Conservation (phyloP, 345 rosid genomes). For the Aegle marmelos region DNA sequence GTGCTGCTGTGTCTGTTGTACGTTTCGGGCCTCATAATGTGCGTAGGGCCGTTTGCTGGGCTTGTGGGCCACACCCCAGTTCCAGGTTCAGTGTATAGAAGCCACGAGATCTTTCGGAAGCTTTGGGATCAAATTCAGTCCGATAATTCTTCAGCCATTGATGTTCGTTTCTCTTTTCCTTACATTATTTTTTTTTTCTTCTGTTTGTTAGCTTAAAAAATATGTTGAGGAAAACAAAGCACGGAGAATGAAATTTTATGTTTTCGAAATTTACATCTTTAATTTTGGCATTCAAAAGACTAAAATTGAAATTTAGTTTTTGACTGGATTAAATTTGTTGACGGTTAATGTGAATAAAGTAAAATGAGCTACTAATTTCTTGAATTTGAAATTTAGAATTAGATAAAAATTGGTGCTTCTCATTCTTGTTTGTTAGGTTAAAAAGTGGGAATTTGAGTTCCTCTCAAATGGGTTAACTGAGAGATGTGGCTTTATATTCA, state of each 20-base stretch:
- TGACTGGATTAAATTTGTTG: background rate
- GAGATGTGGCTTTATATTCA: background rate
- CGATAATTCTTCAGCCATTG: constrained; percentile 63
- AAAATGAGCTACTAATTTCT: background rate
- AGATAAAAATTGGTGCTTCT: background rate
- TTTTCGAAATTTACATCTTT: background rate
- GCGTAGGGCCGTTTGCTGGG: constrained; percentile 75
- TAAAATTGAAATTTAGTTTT: background rate
- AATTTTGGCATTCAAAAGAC: background rate
- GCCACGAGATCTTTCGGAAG: constrained; percentile 62
- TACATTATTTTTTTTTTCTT: background rate
- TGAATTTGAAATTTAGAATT: background rate
- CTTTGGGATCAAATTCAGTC: constrained; percentile 67
- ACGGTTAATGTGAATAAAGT: too few species aligned
- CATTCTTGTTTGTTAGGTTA: background rate
- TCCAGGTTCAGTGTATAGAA: constrained; percentile 83
- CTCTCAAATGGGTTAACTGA: background rate
- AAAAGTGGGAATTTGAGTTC: background rate
- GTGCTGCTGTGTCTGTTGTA: constrained; percentile 59
- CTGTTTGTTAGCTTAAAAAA: constrained; percentile 16
- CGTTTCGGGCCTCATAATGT: constrained; percentile 70
- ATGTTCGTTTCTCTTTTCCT: constrained; percentile 35
- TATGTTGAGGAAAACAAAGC: background rate
- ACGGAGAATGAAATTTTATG: background rate
- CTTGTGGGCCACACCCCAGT: constrained; percentile 40